A percentile compares a stretch with the other conserved stretches of the same genome.
Evolutionary conservation across 139 green algal genomes (phyloP).

Genomic region (Chlamydomonas sp.): DNA sequence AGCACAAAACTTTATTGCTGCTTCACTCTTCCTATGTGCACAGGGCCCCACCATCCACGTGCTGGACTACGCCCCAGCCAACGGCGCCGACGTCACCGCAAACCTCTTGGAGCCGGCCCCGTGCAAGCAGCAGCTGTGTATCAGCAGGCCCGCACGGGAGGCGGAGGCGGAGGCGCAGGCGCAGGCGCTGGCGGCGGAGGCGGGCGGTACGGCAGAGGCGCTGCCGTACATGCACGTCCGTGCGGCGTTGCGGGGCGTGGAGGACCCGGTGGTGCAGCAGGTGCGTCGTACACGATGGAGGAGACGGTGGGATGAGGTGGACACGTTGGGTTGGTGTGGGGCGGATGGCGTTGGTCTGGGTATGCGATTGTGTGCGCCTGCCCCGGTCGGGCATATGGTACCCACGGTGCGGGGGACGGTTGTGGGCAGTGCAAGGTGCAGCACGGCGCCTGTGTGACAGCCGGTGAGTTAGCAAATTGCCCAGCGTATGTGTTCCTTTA

Average conservation of each 20-base stretch:
- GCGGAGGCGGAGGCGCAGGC: not conserved
- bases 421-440: too few relatives aligned
- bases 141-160: not conserved
- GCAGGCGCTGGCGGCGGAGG: not conserved
- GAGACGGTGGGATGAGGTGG: not conserved
- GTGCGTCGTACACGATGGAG: not conserved
- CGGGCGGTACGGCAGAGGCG: not conserved
- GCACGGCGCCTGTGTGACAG: too few relatives aligned
- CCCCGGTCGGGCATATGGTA: too few relatives aligned
- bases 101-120: slow-evolving; percentile 38
- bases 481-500: too few relatives aligned
- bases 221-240: slow-evolving; percentile 58
- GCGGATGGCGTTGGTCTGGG: not conserved
- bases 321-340: not conserved
- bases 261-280: slow-evolving; percentile 35
- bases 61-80: slow-evolving; percentile 55
- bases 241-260: not conserved
- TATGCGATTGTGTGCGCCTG: not conserved
- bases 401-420: too few relatives aligned
- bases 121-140: not conserved
- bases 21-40: not conserved
- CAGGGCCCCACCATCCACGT: slow-evolving; percentile 23
- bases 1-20: not conserved
- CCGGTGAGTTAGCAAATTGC: too few relatives aligned
- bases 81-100: slow-evolving; percentile 53